A percentile compares a stretch with the other conserved stretches of the same genome.
Conservation (phyloP, 164 flowering plant genomes). For the Euptelea pleiosperma region DNA sequence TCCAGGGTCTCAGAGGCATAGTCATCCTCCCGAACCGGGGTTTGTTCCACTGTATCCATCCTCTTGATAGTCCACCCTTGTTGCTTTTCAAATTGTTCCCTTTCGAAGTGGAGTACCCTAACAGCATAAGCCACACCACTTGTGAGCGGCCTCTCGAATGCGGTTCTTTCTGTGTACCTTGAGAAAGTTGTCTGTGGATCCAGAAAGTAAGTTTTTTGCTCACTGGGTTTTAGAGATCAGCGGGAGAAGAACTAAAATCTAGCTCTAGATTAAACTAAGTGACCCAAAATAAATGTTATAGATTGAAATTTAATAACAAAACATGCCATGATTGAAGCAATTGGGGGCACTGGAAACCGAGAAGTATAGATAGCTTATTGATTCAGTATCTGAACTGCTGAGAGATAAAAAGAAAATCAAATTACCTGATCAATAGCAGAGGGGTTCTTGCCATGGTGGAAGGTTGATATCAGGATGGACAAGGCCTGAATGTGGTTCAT, state of each 20-base stretch:
- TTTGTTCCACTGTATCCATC: slow-evolving; percentile 62
- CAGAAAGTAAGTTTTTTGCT: slow-evolving; percentile 21
- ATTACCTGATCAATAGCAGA: slow-evolving; percentile 92
- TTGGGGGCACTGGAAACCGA: not conserved
- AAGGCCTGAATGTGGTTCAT: slow-evolving; percentile 93
- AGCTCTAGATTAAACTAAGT: slow-evolving; percentile 3
- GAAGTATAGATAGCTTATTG: too few species aligned
- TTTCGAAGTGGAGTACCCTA: slow-evolving; percentile 78
- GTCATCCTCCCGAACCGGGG: slow-evolving; percentile 69
- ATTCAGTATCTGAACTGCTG: not conserved
- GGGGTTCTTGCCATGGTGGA: slow-evolving; percentile 76
- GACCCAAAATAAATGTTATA: too few species aligned
- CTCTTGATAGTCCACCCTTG: slow-evolving; percentile 93
- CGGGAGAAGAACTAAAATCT: slow-evolving; percentile 5
- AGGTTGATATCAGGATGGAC: slow-evolving; percentile 79
- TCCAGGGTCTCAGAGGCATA: slow-evolving; percentile 47
- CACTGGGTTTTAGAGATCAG: not conserved
- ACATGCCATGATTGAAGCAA: not conserved
- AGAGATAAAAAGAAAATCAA: not conserved
- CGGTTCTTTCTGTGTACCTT: slow-evolving; percentile 78
- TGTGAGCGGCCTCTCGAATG: slow-evolving; percentile 95
- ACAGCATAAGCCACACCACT: slow-evolving; percentile 99
- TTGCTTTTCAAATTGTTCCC: slow-evolving; percentile 80
- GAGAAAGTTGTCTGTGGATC: slow-evolving; percentile 71
- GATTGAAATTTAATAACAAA: too few species aligned